phyloP scores from a whole-genome alignment of 495 filamentous ascomycete genomes.

The Stereocaulon alpinum region DNA sequence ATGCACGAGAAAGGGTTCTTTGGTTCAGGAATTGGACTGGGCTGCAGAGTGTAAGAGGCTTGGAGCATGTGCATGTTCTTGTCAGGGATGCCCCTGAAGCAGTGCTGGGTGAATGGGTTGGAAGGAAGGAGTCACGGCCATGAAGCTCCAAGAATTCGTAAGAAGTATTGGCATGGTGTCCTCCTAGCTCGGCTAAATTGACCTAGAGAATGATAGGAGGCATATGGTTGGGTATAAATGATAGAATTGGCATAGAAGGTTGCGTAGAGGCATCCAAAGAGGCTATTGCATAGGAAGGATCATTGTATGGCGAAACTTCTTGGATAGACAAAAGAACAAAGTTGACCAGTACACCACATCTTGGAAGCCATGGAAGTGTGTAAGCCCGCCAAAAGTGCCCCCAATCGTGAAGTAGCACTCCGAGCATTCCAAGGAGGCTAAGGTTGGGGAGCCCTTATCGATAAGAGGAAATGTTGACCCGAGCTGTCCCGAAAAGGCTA shows the following conservation, averaged over 20 bases:
- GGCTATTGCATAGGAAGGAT: too few species aligned
- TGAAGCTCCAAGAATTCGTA: neutral
- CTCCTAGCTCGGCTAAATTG: too few species aligned
- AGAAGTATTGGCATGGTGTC: too few species aligned
- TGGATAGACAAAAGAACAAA: too few species aligned
- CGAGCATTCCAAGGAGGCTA: neutral
- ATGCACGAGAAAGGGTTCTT: conserved; percentile 44
- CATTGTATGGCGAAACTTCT: neutral
- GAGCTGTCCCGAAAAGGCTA: neutral
- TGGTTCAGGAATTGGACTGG: conserved; percentile 78
- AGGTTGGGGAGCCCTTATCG: conserved; percentile 6
- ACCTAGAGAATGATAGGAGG: too few species aligned
- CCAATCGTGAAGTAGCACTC: neutral
- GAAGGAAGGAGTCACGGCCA: conserved; percentile 12
- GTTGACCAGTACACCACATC: too few species aligned
- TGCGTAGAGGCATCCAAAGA: too few species aligned
- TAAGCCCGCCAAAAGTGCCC: neutral
- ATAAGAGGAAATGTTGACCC: conserved; percentile 4
- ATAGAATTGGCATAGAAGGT: too few species aligned
- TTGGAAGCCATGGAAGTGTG: too few species aligned
- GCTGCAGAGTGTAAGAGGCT: conserved; percentile 60
- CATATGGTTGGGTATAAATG: too few species aligned
- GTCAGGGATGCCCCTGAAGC: conserved; percentile 13
- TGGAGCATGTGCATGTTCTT: conserved; percentile 53
- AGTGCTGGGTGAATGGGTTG: conserved; percentile 14